Evolutionary conservation across 495 filamentous ascomycete genomes (phyloP).

Genomic region (Clohesyomyces aquaticus): DNA sequence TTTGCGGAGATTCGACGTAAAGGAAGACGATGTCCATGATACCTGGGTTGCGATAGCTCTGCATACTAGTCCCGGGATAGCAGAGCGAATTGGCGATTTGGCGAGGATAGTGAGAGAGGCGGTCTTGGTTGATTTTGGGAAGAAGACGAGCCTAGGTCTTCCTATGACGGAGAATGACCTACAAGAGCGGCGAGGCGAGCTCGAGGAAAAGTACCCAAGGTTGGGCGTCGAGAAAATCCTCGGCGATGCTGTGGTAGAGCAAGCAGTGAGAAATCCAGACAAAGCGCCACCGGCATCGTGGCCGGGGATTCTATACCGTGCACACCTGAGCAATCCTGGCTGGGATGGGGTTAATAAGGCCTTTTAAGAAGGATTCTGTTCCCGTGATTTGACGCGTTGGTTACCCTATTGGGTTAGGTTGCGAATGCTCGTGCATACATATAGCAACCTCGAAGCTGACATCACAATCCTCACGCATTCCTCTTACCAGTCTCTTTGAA

Average conservation of each 20-base stretch:
- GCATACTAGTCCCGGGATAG: conserved; percentile 53
- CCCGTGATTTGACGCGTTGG: not conserved
- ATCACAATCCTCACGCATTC: not conserved
- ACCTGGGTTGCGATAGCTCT: conserved; percentile 54
- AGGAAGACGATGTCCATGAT: conserved; percentile 46
- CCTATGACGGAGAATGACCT: conserved; percentile 11
- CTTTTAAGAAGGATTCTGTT: conserved; percentile 43
- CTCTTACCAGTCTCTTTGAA: not conserved
- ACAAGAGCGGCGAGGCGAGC: conserved; percentile 12
- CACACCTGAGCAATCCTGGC: conserved; percentile 38
- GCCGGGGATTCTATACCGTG: conserved; percentile 41
- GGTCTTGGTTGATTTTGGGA: conserved; percentile 51
- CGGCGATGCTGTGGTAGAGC: conserved; percentile 52
- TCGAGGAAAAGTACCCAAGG: conserved; percentile 46
- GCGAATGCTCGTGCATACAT: not conserved
- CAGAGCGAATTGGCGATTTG: conserved; percentile 50
- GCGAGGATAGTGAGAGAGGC: conserved; percentile 48
- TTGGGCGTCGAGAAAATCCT: conserved; percentile 53
- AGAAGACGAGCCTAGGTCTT: conserved; percentile 1
- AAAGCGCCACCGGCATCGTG: conserved; percentile 51
- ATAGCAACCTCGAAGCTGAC: not conserved
- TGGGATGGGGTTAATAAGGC: conserved; percentile 51
- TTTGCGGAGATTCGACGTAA: conserved; percentile 41
- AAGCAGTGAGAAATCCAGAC: conserved; percentile 45
- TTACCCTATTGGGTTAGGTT: not conserved